A percentile compares a stretch with the other conserved stretches of the same genome.
Conservation (phyloP, 2,329 filamentous ascomycete species). For the Arachnopeziza araneosa region DNA sequence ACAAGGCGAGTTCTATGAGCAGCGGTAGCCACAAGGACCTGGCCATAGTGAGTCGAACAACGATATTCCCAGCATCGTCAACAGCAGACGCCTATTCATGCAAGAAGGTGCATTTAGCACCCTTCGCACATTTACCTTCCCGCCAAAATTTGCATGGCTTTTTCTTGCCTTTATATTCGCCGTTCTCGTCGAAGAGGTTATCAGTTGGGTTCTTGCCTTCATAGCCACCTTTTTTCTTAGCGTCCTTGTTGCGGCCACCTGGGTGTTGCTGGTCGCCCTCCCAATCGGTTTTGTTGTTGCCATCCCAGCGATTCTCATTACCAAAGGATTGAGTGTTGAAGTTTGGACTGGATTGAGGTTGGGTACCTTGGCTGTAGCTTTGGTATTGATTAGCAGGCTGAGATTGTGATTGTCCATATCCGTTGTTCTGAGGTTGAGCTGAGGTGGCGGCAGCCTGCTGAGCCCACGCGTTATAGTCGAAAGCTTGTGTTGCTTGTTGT, state of each 20-base stretch:
- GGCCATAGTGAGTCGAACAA: too few species aligned
- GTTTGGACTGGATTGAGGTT: not conserved
- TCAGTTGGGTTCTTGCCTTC: conserved; percentile 1
- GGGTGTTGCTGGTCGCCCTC: not conserved
- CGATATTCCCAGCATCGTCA: not conserved
- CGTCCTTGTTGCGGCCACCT: not conserved
- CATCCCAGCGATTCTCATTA: not conserved
- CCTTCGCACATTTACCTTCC: conserved; percentile 66
- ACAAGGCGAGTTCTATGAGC: too few species aligned
- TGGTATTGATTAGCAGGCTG: not conserved
- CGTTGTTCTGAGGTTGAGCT: conserved; percentile 13
- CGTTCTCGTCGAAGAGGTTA: conserved; percentile 24
- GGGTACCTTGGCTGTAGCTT: not conserved
- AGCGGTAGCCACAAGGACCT: too few species aligned
- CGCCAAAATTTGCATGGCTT: conserved; percentile 66
- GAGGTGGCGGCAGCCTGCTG: not conserved
- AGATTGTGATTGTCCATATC: conserved; percentile 12
- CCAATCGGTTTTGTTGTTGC: not conserved
- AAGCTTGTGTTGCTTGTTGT: conserved; percentile 11
- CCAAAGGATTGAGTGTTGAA: not conserved
- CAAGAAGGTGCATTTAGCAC: conserved; percentile 68
- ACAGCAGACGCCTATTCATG: conserved; percentile 42
- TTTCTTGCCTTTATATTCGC: conserved; percentile 49
- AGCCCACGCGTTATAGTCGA: conserved; percentile 21
- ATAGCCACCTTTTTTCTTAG: not conserved